A percentile compares a stretch with the other conserved stretches of the same genome.
These are phyloP conservation scores for Cercospora zeina DNA, from an alignment of 2,329 filamentous ascomycete genomes.

Conservation along the genomic window DNA sequence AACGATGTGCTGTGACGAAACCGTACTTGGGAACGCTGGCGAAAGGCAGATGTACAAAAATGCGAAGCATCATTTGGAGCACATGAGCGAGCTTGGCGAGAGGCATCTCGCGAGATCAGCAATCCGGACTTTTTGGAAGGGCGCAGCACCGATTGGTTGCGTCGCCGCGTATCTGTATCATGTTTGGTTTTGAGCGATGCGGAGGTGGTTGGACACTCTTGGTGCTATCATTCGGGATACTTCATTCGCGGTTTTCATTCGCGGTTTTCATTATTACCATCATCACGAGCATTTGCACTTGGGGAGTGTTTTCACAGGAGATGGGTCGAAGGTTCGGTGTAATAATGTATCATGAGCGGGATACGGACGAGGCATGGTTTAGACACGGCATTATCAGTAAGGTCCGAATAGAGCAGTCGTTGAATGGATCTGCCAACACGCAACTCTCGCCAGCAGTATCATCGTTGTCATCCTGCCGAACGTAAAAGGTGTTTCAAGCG, in stretches of 20 bases:
- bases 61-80: constrained; percentile 5
- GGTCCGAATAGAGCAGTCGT: constrained; percentile 10
- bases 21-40: background rate
- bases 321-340: background rate
- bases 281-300: constrained; percentile 1
- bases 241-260: constrained; percentile 4
- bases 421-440: background rate
- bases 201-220: background rate
- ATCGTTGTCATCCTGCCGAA: background rate
- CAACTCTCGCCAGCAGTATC: background rate
- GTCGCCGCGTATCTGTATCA: background rate
- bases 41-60: background rate
- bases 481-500: background rate
- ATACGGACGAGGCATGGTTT: background rate
- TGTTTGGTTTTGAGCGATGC: background rate
- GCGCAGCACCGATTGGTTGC: background rate
- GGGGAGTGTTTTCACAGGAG: background rate
- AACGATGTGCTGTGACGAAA: background rate
- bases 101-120: background rate
- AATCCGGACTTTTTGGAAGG: background rate
- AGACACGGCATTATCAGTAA: background rate
- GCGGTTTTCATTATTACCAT: constrained; percentile 3
- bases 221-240: constrained; percentile 3
- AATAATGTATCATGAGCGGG: constrained; percentile 10
- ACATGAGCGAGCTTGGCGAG: background rate